Conservation (phyloP, 2,329 filamentous ascomycete genomes). For the Bipolaris zeicola region DNA sequence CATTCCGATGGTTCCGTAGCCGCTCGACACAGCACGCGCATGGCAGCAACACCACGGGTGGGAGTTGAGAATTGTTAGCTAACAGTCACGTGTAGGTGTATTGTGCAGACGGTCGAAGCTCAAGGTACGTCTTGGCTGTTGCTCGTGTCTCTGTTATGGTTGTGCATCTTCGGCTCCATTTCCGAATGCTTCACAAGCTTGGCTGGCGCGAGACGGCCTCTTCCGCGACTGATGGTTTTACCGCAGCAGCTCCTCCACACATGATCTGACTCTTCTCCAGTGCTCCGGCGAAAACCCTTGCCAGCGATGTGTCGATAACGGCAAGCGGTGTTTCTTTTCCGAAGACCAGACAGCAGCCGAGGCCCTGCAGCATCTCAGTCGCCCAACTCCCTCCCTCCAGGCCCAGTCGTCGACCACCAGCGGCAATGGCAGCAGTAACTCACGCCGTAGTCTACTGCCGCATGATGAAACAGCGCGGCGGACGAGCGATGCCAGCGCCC, state of each 20-base stretch:
- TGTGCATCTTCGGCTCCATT: background rate
- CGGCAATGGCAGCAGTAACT: conserved; percentile 18
- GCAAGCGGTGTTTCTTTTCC: conserved; percentile 46
- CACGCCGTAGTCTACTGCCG: conserved; percentile 28
- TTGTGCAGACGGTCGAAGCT: conserved; percentile 45
- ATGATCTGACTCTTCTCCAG: conserved; percentile 17
- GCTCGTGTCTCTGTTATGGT: background rate
- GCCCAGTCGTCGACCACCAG: conserved; percentile 14
- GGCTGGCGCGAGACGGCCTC: background rate
- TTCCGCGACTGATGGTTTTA: background rate
- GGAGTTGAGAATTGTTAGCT: conserved; percentile 12
- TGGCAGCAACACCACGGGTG: background rate
- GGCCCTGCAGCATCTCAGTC: conserved; percentile 45
- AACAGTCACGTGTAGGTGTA: conserved; percentile 33
- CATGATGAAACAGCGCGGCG: conserved; percentile 29
- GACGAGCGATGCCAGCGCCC: conserved; percentile 35
- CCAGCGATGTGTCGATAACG: conserved; percentile 43
- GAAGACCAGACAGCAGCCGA: conserved; percentile 47
- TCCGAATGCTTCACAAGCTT: background rate
- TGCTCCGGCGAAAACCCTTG: conserved; percentile 46
- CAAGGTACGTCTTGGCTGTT: conserved; percentile 30
- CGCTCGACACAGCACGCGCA: conserved; percentile 8
- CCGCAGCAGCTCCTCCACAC: background rate
- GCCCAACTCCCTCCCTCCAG: conserved; percentile 34
- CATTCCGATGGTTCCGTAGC: conserved; percentile 38